Evolutionary conservation across 805 yeast species (phyloP), one percentile per base, ranked within the genome.

Genomic region (Suhomyces vadensis): DNA sequence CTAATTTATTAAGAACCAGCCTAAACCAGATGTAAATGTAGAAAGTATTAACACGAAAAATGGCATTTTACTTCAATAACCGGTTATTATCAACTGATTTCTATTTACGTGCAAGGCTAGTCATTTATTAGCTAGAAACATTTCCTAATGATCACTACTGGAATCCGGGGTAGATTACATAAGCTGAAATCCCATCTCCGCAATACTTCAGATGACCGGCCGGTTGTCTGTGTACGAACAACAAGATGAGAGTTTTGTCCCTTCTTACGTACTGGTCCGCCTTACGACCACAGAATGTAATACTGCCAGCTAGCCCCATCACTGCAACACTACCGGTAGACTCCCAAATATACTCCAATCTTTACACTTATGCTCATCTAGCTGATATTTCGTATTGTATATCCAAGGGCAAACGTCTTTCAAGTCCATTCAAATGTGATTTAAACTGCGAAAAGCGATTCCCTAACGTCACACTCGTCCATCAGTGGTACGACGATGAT

Each of bases 321-420:
- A 13, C 19, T 6, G 20, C 33, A 16, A 20, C 33, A 3, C 33
- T 33, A 5, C 43, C 43, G 6, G 38, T 40, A 4, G 42, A 45
- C 37, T 31, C 37, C 11, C 23, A n/a, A 6, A 37, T 45, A n/a
- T 67, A 63, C 43, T 36, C 51, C n/a, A 58, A 61, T 38, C 54
- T 69, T 40, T 64, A 53, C 55, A 63, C 68, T 6, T 67, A 64
- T 41, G 73, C 77, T 4, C 74, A 70, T 48, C 56, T 73, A 24
- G 61, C 69, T 20, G 77, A 73, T 46, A 71, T 72, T 9, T 56
- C 77, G 4, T 73, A 73, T 48, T 73, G 78, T 48, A 60, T 73
- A 6, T 63, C 69, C 3, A 45, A 56, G 1, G 45, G 58, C 5
- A 53, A 56, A 13, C 53, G 54, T 3, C 61, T 73, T n/a, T 52